Evolutionary conservation across 352 stramenopile species (phyloP), one percentile per base, ranked within the genome.

Genomic region (Phytophthora macrochlamydospora): DNA sequence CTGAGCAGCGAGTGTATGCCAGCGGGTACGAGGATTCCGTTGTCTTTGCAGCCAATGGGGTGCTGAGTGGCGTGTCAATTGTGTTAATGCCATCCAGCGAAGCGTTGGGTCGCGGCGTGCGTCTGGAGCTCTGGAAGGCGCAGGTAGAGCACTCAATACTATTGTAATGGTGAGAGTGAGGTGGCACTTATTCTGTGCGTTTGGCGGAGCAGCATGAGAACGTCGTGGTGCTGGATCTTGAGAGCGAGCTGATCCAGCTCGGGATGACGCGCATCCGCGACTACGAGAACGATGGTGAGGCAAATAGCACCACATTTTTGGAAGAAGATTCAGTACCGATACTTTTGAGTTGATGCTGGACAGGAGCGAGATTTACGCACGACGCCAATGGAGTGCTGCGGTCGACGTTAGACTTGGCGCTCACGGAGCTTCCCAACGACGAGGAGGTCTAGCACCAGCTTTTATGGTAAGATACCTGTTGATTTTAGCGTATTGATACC

Each of bases 61-160:
- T 55, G 13, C 6, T 30, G 53, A 46, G 62, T 62, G 24, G 12
- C 31, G 31, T 51, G 30, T 51, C 18, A 24, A 24, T 24, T 24
- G 18, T 24, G 18, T 24, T 24, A 24, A 24, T 24, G 18, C 18
- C 18, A 24, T 24, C 14, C 51, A 95, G 87, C 4, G 85, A 95
- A 66, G 85, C 84, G 7, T 65, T 95, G 32, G 87, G 87, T 44
- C 79, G 86, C 50, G 87, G 85, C 53, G 82, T 95, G 49, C 87
- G 87, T 37, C 75, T 94, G 14, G 87, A 95, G 69, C 75, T 90
- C 51, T 95, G 87, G 87, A 95, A 95, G 71, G 87, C 87, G 32
- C 89, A 94, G 75, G 87, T 93, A 32, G 3, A 69, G 53, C 4
- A 7, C 8, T 54, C 35, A 37, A 35, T 30, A 11, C 6, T 11